Evolutionary conservation across 2,329 filamentous ascomycete species (phyloP), one percentile per base, ranked within the genome.

Genomic region (Cladosporium oxysporum): DNA sequence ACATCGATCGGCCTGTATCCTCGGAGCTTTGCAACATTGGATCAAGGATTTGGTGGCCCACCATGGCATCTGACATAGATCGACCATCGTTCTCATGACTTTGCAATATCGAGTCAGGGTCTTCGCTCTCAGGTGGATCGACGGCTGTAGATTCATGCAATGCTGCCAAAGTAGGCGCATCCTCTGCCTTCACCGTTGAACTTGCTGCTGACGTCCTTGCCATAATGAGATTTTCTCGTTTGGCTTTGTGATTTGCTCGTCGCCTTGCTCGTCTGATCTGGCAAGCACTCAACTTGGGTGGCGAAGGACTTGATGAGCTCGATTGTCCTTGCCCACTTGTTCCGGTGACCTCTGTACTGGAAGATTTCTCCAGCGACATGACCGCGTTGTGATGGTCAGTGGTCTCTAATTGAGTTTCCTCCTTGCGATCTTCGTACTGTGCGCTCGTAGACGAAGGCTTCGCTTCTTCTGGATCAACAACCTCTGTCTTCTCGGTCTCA

Each of bases 61-160:
- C 23, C 50, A 63, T 41, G 23, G 28, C 60, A 11, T 63, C 50
- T 12, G 49, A 21, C 35, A 63, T 33, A 41, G 60, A 31, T 23
- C 6, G 33, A 5, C 49, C 60, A 5, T 53, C 28, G 11, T 31
- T 55, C 28, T 55, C 52, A n/a, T 8, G 6, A 21, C n/a, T 10
- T 47, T 47, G 41, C 41, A 21, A 11, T 3, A 47, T 23, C 41
- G 41, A 47, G n/a, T 47, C 10, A 47, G 8, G 8, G 8, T 4
- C 12, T 23, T 11, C n/a, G 41, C 7, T 10, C n/a, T 47, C n/a
- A 21, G 10, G n/a, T 47, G 6, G n/a, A 47, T 47, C 41, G n/a
- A 21, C 8, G 41, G 4, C n/a, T 23, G 41, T 21, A 5, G n/a
- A 10, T 6, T 47, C 18, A 21, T 2, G 18, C 18, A 16, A 44